A percentile compares a stretch with the other conserved stretches of the same genome.
Conservation (phyloP, 1,284 basidiomycete genomes). For the Trametes hirsuta region DNA sequence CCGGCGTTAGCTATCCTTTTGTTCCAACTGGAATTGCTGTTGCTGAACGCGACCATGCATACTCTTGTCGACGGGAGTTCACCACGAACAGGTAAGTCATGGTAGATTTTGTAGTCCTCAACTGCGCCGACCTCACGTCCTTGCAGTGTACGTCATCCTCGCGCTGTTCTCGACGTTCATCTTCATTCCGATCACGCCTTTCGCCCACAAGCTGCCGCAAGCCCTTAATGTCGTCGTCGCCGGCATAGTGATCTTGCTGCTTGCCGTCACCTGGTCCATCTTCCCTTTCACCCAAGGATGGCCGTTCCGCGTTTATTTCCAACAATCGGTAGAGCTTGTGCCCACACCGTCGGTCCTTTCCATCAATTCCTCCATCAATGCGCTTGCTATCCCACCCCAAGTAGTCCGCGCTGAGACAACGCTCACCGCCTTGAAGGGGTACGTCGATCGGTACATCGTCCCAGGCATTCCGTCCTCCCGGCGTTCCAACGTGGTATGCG, state of each 20-base stretch:
- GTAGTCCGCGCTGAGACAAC: slow-evolving; percentile 39
- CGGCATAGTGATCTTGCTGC: slow-evolving; percentile 47
- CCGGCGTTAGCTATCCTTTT: slow-evolving; percentile 60
- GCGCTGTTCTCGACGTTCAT: slow-evolving; percentile 52
- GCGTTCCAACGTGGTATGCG: slow-evolving; percentile 31
- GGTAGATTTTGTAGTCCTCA: background rate
- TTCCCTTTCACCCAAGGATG: slow-evolving; percentile 65
- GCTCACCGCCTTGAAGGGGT: slow-evolving; percentile 50
- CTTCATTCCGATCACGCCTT: slow-evolving; percentile 64
- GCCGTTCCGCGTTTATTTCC: slow-evolving; percentile 73
- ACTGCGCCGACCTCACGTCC: background rate
- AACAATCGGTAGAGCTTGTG: slow-evolving; percentile 56
- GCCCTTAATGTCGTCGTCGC: slow-evolving; percentile 46
- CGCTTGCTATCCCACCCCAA: background rate
- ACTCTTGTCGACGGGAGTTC: slow-evolving; percentile 68
- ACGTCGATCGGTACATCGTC: slow-evolving; percentile 47
- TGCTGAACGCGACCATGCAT: slow-evolving; percentile 57
- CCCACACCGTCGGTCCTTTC: slow-evolving; percentile 1
- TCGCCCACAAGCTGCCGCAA: slow-evolving; percentile 57
- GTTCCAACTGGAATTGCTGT: slow-evolving; percentile 54
- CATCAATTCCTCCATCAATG: slow-evolving; percentile 12
- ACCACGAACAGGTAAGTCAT: slow-evolving; percentile 48
- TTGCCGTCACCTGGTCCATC: slow-evolving; percentile 47
- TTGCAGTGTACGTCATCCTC: slow-evolving; percentile 54
- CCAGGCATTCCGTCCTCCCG: slow-evolving; percentile 57